A percentile compares a stretch with the other conserved stretches of the same genome.
Evolutionary conservation across 73 alveolate genomes (phyloP).

Genomic region (Paramecium bursaria): DNA sequence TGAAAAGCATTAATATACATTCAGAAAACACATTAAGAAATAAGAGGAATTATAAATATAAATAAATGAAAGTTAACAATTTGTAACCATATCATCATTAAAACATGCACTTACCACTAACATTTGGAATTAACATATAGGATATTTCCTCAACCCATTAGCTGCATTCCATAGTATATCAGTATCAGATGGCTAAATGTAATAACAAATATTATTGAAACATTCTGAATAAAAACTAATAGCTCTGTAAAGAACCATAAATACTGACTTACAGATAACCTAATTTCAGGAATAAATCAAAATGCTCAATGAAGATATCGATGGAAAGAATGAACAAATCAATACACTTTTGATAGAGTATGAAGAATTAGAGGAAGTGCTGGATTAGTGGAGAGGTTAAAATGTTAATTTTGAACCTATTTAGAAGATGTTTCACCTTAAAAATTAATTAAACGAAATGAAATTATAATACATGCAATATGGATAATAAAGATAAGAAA

Average conservation of each 20-base stretch:
- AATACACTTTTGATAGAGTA: constrained; percentile 18
- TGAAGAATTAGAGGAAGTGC: constrained; percentile 53
- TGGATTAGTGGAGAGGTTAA: constrained; percentile 41
- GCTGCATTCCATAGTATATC: neutral
- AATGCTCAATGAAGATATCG: constrained; percentile 42
- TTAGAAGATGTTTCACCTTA: neutral
- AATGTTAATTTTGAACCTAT: constrained; percentile 15
- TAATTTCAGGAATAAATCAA: constrained; percentile 12
- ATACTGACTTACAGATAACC: constrained; percentile 1
- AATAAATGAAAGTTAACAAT: neutral
- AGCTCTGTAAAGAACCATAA: constrained; percentile 11
- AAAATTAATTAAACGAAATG: constrained; percentile 17
- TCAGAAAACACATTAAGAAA: neutral
- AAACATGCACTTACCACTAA: constrained; percentile 6
- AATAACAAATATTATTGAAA: no score
- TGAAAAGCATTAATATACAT: neutral
- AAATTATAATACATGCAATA: neutral
- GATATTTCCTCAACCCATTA: neutral
- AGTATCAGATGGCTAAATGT: neutral
- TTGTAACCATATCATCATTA: neutral
- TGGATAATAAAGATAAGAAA: neutral
- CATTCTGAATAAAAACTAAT: constrained; percentile 12
- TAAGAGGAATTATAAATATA: constrained; percentile 5
- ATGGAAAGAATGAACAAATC: constrained; percentile 6
- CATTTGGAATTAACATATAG: constrained; percentile 13